These are phyloP conservation scores for Cyberlindnera lachancei DNA, from an alignment of 805 yeast genomes.

Conservation along the genomic window DNA sequence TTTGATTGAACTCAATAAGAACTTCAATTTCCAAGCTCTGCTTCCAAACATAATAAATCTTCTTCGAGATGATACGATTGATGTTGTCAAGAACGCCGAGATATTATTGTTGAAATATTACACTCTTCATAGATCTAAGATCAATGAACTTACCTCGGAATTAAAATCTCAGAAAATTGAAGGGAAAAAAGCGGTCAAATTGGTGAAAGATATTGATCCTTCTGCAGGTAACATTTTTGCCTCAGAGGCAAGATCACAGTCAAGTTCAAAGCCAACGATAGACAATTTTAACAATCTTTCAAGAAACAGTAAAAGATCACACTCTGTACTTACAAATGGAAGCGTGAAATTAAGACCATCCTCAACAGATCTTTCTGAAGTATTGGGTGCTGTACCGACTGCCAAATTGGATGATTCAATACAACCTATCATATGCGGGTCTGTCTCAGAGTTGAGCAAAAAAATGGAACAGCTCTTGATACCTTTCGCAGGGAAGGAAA, in stretches of 20 bases:
- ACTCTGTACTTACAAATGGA: constrained; percentile 2
- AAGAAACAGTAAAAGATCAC: background rate
- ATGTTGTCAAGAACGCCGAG: constrained; percentile 21
- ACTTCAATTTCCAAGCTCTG: constrained; percentile 25
- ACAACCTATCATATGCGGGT: constrained; percentile 5
- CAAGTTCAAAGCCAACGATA: constrained; percentile 14
- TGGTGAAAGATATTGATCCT: constrained; percentile 17
- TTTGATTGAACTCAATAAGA: constrained; percentile 29
- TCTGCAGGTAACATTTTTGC: constrained; percentile 14
- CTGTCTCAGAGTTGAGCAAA: constrained; percentile 16
- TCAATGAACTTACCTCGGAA: constrained; percentile 13
- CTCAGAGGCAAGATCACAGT: constrained; percentile 7
- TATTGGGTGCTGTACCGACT: constrained; percentile 12
- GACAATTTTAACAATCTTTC: constrained; percentile 14
- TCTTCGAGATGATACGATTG: constrained; percentile 19
- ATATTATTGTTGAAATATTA: constrained; percentile 20
- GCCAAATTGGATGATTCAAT: constrained; percentile 17
- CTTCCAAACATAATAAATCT: constrained; percentile 22
- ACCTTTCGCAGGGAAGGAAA: constrained; percentile 68
- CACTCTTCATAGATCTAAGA: constrained; percentile 13
- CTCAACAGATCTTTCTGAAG: constrained; percentile 9
- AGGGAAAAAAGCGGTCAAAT: constrained; percentile 8
- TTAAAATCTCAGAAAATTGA: constrained; percentile 19
- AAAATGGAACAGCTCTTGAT: constrained; percentile 22
- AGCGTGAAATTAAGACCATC: constrained; percentile 1